Percentiles rank a stretch among this genome's conserved stretches.
These are phyloP conservation scores for Paracamarosporium sp. DNA, from an alignment of 2,329 filamentous ascomycete genomes.

Conservation along the genomic window DNA sequence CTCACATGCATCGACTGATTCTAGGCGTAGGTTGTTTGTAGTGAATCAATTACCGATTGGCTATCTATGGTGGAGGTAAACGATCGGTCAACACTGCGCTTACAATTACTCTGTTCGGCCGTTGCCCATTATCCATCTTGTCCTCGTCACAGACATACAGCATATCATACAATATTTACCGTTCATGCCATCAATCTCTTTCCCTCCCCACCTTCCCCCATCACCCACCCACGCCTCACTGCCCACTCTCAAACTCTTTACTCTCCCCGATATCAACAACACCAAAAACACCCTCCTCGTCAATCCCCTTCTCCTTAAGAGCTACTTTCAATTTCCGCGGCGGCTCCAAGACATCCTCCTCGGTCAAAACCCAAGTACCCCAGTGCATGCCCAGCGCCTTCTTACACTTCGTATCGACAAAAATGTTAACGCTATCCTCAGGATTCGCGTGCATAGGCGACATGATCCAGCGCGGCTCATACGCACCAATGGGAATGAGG, in stretches of 20 bases:
- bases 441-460: conserved; percentile 86
- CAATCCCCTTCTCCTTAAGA: conserved; percentile 73
- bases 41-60: too few species aligned
- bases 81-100: too few species aligned
- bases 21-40: too few species aligned
- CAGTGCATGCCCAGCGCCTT: conserved; percentile 88
- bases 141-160: neutral
- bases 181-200: too few species aligned
- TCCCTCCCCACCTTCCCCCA: neutral
- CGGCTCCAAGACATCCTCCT: conserved; percentile 85
- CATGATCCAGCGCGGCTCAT: conserved; percentile 76
- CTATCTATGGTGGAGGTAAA: too few species aligned
- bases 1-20: too few species aligned
- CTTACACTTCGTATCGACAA: conserved; percentile 79
- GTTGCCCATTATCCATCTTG: too few species aligned
- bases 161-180: too few species aligned
- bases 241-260: conserved; percentile 64
- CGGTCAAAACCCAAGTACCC: conserved; percentile 85
- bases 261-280: conserved; percentile 86
- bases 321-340: conserved; percentile 75
- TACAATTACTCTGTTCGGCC: too few species aligned
- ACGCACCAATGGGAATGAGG: conserved; percentile 91
- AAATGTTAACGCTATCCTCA: conserved; percentile 87
- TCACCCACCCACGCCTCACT: neutral
- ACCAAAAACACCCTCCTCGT: conserved; percentile 82